A percentile compares a stretch with the other conserved stretches of the same genome.
These are phyloP conservation scores for Lachnellula arida DNA, from an alignment of 2,329 filamentous ascomycete genomes.

Conservation along the genomic window DNA sequence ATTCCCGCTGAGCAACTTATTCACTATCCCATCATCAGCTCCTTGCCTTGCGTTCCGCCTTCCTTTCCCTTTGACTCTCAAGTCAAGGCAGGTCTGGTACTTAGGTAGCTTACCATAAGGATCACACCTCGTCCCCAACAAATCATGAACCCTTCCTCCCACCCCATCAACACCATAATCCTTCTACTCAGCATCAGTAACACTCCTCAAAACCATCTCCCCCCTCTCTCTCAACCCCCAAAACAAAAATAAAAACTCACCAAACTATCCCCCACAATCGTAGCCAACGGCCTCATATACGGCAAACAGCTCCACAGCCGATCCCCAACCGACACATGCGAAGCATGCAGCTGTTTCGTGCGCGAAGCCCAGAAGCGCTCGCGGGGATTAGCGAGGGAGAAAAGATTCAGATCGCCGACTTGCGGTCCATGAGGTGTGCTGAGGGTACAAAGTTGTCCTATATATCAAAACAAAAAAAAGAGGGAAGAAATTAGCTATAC, in stretches of 20 bases:
- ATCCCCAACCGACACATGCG: constrained; percentile 67
- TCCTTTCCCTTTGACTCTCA: not conserved
- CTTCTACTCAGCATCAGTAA: constrained; percentile 18
- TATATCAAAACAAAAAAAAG: not conserved
- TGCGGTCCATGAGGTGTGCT: constrained; percentile 74
- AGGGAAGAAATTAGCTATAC: too few species aligned
- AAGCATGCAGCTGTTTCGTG: constrained; percentile 72
- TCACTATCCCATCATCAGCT: constrained; percentile 43
- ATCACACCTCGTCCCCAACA: constrained; percentile 75
- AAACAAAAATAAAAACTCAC: too few species aligned
- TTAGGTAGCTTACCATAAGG: constrained; percentile 58
- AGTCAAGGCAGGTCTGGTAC: not conserved
- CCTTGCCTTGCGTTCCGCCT: not conserved
- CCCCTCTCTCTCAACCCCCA: too few species aligned
- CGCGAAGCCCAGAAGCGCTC: constrained; percentile 80
- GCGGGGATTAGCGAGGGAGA: constrained; percentile 70
- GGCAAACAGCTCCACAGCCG: constrained; percentile 74
- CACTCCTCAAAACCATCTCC: too few species aligned
- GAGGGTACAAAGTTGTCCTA: constrained; percentile 65
- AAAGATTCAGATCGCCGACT: constrained; percentile 79
- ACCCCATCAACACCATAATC: constrained; percentile 57
- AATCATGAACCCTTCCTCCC: constrained; percentile 68
- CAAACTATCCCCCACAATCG: constrained; percentile 65
- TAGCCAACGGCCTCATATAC: constrained; percentile 69
- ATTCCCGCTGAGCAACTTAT: constrained; percentile 64